Evolutionary conservation across 2,329 filamentous ascomycete genomes (phyloP), one percentile per base, ranked within the genome.

Genomic region (Diplodia sapinea): DNA sequence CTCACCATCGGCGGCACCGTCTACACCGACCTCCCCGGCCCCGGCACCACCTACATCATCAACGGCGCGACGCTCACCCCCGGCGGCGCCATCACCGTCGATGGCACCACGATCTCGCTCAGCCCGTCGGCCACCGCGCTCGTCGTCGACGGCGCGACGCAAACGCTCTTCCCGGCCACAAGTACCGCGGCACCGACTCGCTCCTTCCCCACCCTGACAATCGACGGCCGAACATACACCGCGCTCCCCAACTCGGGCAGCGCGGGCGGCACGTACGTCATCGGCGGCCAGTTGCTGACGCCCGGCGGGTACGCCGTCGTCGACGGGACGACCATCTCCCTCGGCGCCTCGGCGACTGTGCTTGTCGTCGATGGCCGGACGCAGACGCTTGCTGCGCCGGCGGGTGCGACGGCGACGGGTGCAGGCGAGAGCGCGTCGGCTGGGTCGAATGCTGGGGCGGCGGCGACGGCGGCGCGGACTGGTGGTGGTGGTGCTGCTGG

Each of bases 281-380:
- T 82, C 13, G 73, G 74, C 15, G 80, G 78, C 17, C 73, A 79
- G 47, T 81, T 79, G 2, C 74, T 82, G 1, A 71, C 72, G 1
- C 76, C 79, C 6, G 79, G 77, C 5, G 75, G 75, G 11, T 68
- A 70, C 1, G 74, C 79, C 33, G 76, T 74, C 17, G 70, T 79
- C 1, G 63, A 49, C 13, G 51, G 40, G 5, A 56, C 51, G 3
- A 50, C 52, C 9, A 73, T 79, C n/a, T 75, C 73, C 0, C 72
- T 79, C 8, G 71, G 71, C n/a, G 68, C 72, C 6, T 51, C 33
- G 4, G 66, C 57, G 8, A 64, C 57, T 1, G 57, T 40, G 1
- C 31, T 69, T 43, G 38, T 66, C n/a, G 52, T 69, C 51, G 49
- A 69, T 51, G 68, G 70, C n/a, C 59, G 70, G 38, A 78, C 76